Evolutionary conservation across 192 early-diverging fungal genomes (phyloP), one percentile per base, ranked within the genome.

Genomic region (Coemansia sp.): DNA sequence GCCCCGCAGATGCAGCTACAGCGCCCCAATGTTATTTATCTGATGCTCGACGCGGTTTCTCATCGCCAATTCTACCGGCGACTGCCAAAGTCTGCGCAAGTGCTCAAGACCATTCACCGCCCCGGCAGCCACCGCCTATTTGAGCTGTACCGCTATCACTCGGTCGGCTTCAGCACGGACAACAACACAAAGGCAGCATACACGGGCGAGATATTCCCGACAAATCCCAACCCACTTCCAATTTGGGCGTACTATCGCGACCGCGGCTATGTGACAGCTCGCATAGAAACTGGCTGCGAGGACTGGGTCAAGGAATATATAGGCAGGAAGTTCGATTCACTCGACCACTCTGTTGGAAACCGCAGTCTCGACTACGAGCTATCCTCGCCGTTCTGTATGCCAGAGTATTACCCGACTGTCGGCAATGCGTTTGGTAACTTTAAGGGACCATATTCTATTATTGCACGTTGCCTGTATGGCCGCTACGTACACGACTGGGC

Each of bases 231-330:
- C 21, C 50, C 69, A 16, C 64, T 79, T 6, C 86, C 86, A 0
- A 76, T 87, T 46, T 87, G 86, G 86, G 85, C 83, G 24, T 73
- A 87, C 50, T 87, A 77, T 50, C 62, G 79, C 23, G 83, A 87
- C 39, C 79, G 72, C 2, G 86, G 86, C 0, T 87, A 84, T 33
- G 76, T 87, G 31, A 84, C 86, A 0, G 75, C 83, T 9, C 74
- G 82, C 0, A 65, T 84, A 7, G 82, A 87, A 48, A 71, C 81
- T 26, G 70, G 77, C 2, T 87, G 86, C 33, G 74, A 84, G 3
- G 83, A 84, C 67, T 87, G 86, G 84, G 70, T 74, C 31, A 73
- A 70, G 9, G 73, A 79, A 16, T 87, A 80, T 42, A 65, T 62
- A 6, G 75, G 74, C 6, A 3, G 24, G 18, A 62, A 68, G 9